Base-by-base conservation (phyloP, 306 rosid species). In the Purshia tridentata region DNA sequence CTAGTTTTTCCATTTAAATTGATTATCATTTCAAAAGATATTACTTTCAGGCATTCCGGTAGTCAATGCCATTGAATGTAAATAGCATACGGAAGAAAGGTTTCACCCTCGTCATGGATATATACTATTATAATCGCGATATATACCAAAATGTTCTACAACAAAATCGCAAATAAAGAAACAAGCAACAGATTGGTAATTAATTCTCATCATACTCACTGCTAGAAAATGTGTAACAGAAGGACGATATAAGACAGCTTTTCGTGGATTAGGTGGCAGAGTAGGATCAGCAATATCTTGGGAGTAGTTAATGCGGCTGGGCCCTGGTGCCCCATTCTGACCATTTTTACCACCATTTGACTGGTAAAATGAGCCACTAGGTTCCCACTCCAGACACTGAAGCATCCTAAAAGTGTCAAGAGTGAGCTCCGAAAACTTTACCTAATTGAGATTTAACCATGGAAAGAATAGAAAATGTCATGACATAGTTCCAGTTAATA, bases 371-470 rank as follows among this genome's bases (percentile, higher is more conserved):
- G 89, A 88, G 66, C 98, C 98, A 82, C 95, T 86, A 46, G 97
- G 96, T 74, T 94, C 98, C 98, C 97, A 94, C 84, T 94, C 98
- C 88, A 91, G 72, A 86, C 91, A 85, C 76, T 94, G 98, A 81
- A 94, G 96, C 96, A 94, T 91, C 82, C 98, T 80, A 76, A 94
- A 94, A 81, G 98, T 91, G 87, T 94, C 96, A 29, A 94, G 82
- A 29, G 97, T 85, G 77, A 94, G 84, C 86, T 94, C 98, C 41
- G 97, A 89, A 85, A 88, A 88, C 86, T 89, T 94, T 45, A 91
- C 96, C 97, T 94, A 91, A 57, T 78, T 54, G 67, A 69, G 49
- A 78, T 77, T 54, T 47, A 59, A 62, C 49, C 46, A 72, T 59
- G 37, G 58, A 76, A 76, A 66, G 55, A 78, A 51, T 60, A 22